Evolutionary conservation across 129 eudicot genomes (phyloP), one percentile per base, ranked within the genome.

Genomic region (Chrysanthemum makinoi): DNA sequence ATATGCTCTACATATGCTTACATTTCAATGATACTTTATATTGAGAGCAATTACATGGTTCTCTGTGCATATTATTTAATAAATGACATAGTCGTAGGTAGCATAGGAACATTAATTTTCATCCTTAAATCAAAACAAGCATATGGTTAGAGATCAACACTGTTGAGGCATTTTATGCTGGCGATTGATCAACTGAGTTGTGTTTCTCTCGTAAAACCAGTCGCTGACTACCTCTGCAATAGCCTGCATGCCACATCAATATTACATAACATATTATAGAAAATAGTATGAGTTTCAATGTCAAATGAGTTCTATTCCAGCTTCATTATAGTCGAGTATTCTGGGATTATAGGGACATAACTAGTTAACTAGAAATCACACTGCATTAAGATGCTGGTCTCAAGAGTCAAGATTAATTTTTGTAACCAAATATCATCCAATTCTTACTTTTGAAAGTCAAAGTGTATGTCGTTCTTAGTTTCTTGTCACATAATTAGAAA

Each of bases 161-260:
- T 19, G 64, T 55, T 53, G 77, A 9, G 84, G 84, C 28, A 80
- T 35, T 44, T 10, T 64, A 68, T 73, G 72, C 6, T 53, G 47
- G 35, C 2, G 80, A 69, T 80, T 43, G 62, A 80, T 75, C 64
- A 75, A 62, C 62, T 69, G 80, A 50, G 66, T 69, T 13, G 76
- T 80, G 80, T 76, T 75, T 75, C 77, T 75, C 26, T 75, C 77
- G 15, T 75, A 75, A 63, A 75, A 80, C 84, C 84, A 80, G 59
- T 80, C 84, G 56, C 73, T 71, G 3, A 80, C 77, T 14, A 71
- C 84, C 63, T 80, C 80, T 0, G 84, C 84, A 46, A 80, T 80
- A 56, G 84, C 80, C 84, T 80, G 84, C 64, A 49, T 19, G 26
- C 43, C 33, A 69, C 13, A 77, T 62, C 12, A 52, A 26, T 6